These are phyloP conservation scores for Penicillium sp. DNA, from an alignment of 2,329 filamentous ascomycete species.

Conservation along the genomic window DNA sequence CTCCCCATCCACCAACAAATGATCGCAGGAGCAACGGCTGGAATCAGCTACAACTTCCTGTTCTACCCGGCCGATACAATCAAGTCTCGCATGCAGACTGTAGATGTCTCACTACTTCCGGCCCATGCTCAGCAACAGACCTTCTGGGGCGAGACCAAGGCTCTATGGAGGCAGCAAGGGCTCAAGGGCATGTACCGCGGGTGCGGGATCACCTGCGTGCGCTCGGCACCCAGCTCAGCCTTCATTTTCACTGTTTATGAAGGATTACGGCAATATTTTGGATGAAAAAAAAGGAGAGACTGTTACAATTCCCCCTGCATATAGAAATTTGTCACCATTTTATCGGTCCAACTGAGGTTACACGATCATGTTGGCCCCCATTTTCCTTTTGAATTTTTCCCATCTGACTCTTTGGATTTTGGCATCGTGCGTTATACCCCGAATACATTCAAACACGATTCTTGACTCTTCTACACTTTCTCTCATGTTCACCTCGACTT, in stretches of 20 bases:
- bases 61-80: constrained; percentile 98
- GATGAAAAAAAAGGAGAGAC: constrained; percentile 24
- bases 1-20: constrained; percentile 86
- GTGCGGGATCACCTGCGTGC: constrained; percentile 86
- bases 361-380: background rate
- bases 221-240: constrained; percentile 91
- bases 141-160: constrained; percentile 70
- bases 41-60: constrained; percentile 92
- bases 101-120: constrained; percentile 55
- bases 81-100: constrained; percentile 95
- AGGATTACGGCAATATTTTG: constrained; percentile 70
- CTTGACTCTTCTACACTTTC: background rate
- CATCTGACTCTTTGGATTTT: constrained; percentile 3
- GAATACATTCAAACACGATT: constrained; percentile 3
- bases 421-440: constrained; percentile 12
- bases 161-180: constrained; percentile 80
- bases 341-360: background rate
- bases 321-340: constrained; percentile 7
- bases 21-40: constrained; percentile 79
- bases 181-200: constrained; percentile 85
- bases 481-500: background rate
- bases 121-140: constrained; percentile 56
- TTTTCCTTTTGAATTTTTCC: background rate
- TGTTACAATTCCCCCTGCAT: constrained; percentile 5
- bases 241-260: constrained; percentile 98